Percentiles rank a stretch among this genome's conserved stretches.
Evolutionary conservation across 345 rosid species (phyloP).

Genomic region (Aquilaria malaccensis): DNA sequence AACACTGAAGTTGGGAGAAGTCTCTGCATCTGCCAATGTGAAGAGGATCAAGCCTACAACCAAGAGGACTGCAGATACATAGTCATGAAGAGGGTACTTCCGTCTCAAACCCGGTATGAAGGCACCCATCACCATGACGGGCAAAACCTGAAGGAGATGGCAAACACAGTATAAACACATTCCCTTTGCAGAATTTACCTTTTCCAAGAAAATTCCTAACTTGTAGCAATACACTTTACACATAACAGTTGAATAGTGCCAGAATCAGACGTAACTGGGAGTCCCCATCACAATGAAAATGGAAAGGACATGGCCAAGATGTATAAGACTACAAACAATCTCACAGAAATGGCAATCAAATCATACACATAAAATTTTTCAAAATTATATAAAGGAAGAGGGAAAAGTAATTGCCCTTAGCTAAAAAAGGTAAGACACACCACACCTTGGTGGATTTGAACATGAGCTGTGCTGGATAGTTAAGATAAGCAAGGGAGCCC

Average conservation of each 20-base stretch:
- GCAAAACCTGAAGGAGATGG: conserved; percentile 48
- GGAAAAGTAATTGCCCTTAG: not conserved
- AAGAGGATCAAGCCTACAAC: conserved; percentile 83
- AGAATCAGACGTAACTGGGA: too few species aligned
- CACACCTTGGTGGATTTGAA: conserved; percentile 96
- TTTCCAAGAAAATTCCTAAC: not conserved
- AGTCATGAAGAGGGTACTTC: conserved; percentile 78
- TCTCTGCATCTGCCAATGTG: conserved; percentile 91
- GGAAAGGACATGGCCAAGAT: not conserved
- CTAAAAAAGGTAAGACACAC: not conserved
- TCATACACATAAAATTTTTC: not conserved
- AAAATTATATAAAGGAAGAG: not conserved
- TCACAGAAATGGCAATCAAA: not conserved
- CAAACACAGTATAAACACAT: not conserved
- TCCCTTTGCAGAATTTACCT: too few species aligned
- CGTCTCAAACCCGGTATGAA: conserved; percentile 89
- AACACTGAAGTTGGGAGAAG: conserved; percentile 84
- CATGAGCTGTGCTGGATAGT: conserved; percentile 98
- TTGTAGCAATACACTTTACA: not conserved
- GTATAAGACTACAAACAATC: not conserved
- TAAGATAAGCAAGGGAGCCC: conserved; percentile 93
- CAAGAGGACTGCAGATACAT: conserved; percentile 70
- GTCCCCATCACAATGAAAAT: not conserved
- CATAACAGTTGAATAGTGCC: too few species aligned
- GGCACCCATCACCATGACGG: conserved; percentile 98